Percentiles rank a stretch among this genome's conserved stretches.
Conservation (phyloP, 2,329 filamentous ascomycete species). For the Nigrospora osmanthi region DNA sequence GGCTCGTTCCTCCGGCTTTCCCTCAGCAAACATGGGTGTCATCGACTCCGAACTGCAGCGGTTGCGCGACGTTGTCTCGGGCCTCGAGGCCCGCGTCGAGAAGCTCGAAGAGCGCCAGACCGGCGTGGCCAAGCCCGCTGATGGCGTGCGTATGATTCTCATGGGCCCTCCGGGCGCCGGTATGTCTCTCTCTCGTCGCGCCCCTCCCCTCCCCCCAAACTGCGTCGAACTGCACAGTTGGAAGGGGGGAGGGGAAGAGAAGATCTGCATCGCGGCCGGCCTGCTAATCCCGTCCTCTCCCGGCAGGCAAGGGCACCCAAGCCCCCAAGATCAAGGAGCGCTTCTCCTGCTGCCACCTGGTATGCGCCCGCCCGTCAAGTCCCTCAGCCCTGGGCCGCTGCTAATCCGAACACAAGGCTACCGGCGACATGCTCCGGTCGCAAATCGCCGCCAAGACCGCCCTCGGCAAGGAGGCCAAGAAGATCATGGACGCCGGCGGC, state of each 20-base stretch:
- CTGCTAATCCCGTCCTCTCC: constrained; percentile 1
- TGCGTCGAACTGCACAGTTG: no score
- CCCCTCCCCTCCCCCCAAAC: no score
- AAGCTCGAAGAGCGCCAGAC: constrained; percentile 71
- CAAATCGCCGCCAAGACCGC: constrained; percentile 97
- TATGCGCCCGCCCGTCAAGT: constrained; percentile 32
- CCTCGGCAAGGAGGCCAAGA: constrained; percentile 93
- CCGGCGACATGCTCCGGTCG: constrained; percentile 97
- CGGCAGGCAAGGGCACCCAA: constrained; percentile 92
- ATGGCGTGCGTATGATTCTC: constrained; percentile 88
- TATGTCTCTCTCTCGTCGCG: constrained; percentile 38
- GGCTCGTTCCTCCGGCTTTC: constrained; percentile 6
- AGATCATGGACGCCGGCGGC: constrained; percentile 99
- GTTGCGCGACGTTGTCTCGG: constrained; percentile 75
- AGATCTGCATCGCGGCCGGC: no score
- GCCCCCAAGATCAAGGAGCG: constrained; percentile 97
- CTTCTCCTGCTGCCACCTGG: constrained; percentile 94
- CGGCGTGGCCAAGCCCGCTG: constrained; percentile 44
- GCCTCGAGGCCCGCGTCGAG: constrained; percentile 79
- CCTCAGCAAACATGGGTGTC: constrained; percentile 66
- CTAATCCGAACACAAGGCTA: constrained; percentile 55
- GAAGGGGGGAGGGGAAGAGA: no score
- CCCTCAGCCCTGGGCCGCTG: not conserved
- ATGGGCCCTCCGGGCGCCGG: constrained; percentile 97
- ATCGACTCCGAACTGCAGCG: constrained; percentile 78